Evolutionary conservation across 495 filamentous ascomycete species (phyloP), one percentile per base, ranked within the genome.

Genomic region (Letharia lupina): DNA sequence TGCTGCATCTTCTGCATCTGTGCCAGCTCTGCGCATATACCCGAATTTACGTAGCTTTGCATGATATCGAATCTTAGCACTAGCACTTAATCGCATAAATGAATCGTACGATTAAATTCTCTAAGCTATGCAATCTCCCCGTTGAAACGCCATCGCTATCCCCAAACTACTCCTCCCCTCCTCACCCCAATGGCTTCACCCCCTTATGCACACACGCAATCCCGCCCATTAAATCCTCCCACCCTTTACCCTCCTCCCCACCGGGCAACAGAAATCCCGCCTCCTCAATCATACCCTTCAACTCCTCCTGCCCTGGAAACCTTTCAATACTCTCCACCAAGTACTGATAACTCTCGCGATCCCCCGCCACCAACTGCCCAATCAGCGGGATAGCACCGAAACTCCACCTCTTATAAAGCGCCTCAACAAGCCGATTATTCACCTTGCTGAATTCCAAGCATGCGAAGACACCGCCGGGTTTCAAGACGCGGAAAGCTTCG

Each of bases 151-250:
- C 61, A 23, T 60, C 54, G 61, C 61, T 64, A 64, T 60, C 54
- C 65, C 10, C 10, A 45, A n/a, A 10, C 15, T 3, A 60, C 64
- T n/a, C 40, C 50, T 35, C 12, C 13, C 20, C 12, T 37, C 56
- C 37, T 48, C n/a, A 44, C 40, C 62, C 37, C 59, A 90, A 66
- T 6, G 91, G 91, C 81, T 98, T 98, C 69, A 98, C 86, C 28
- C 95, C 94, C 81, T 93, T 96, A 76, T 98, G 95, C 71, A 98
- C 91, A 61, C 91, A 91, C 16, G 95, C 94, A 74, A 98, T 90
- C 0, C 94, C 94, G 44, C 89, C 87, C 0, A 89, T 97, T 73
- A 98, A 73, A 75, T 98, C 87, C 78, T 95, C 91, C 75, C 84
- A 96, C 4, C 91, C 91, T 61, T 85, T 76, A 2, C 90, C 91